These are phyloP conservation scores for Oxyria digyna DNA, from an alignment of 148 eudicot genomes.

Conservation along the genomic window DNA sequence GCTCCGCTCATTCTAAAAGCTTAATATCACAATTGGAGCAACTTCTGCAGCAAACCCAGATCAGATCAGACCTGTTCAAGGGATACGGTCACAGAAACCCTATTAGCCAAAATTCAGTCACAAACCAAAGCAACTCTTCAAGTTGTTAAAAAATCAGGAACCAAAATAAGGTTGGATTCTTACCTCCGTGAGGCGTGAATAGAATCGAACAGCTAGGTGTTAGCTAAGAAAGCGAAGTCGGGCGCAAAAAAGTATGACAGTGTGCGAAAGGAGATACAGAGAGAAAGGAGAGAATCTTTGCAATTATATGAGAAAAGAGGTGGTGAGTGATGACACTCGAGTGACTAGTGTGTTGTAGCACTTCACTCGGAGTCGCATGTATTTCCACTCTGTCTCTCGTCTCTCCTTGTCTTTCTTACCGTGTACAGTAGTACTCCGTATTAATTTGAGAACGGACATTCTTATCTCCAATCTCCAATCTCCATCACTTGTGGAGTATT, in stretches of 20 bases:
- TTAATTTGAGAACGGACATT: no score
- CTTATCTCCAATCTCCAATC: no score
- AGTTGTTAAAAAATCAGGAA: not conserved
- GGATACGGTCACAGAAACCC: not conserved
- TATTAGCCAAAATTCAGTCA: not conserved
- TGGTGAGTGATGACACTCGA: no score
- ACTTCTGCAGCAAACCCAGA: not conserved
- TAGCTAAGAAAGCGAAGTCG: not conserved
- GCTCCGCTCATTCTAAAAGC: constrained; percentile 42
- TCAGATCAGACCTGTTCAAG: not conserved
- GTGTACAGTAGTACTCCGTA: no score
- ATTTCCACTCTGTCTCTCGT: no score
- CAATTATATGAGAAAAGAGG: not conserved
- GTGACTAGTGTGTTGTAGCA: no score
- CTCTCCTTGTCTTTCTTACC: no score
- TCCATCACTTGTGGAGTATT: no score
- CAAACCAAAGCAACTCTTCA: not conserved
- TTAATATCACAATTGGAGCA: not conserved
- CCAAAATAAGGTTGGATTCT: not conserved
- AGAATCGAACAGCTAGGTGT: not conserved
- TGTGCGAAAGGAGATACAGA: not conserved
- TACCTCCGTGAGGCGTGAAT: not conserved
- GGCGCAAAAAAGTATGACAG: no score
- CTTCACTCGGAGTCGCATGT: no score
- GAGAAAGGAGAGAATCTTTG: not conserved